Evolutionary conservation across 352 stramenopile genomes (phyloP).

Genomic region (Pythium sukuiense): DNA sequence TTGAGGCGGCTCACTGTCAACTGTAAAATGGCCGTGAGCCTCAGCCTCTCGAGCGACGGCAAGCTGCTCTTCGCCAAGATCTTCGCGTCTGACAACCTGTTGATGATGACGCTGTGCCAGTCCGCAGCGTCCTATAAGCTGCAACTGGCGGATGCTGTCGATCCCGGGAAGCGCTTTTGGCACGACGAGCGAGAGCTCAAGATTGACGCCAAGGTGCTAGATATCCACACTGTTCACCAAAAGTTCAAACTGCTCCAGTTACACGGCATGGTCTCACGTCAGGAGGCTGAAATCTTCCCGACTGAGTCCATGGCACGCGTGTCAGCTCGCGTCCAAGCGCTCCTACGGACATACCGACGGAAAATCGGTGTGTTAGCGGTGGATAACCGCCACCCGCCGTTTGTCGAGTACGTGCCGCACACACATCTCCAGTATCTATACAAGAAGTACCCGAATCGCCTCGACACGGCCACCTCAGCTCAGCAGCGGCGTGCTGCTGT

Average conservation of each 20-base stretch:
- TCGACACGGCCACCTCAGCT: conserved; percentile 41
- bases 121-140: conserved; percentile 42
- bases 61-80: conserved; percentile 46
- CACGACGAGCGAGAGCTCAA: conserved; percentile 42
- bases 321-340: conserved; percentile 51
- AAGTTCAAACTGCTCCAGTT: conserved; percentile 48
- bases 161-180: conserved; percentile 56
- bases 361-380: conserved; percentile 23
- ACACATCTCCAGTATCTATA: conserved; percentile 65
- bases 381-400: conserved; percentile 33
- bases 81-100: conserved; percentile 61
- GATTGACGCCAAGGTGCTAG: conserved; percentile 45
- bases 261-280: conserved; percentile 34
- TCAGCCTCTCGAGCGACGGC: conserved; percentile 53
- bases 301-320: conserved; percentile 41
- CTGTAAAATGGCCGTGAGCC: conserved; percentile 62
- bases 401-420: conserved; percentile 43
- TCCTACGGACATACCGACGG: conserved; percentile 37
- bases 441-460: conserved; percentile 52
- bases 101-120: conserved; percentile 58
- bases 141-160: conserved; percentile 56
- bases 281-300: conserved; percentile 45
- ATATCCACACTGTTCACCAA: conserved; percentile 47
- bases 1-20: conserved; percentile 43
- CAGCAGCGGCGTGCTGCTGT: conserved; percentile 45